Base-by-base conservation (phyloP, 2,329 filamentous ascomycete genomes). In the Phyllachora maydis region DNA sequence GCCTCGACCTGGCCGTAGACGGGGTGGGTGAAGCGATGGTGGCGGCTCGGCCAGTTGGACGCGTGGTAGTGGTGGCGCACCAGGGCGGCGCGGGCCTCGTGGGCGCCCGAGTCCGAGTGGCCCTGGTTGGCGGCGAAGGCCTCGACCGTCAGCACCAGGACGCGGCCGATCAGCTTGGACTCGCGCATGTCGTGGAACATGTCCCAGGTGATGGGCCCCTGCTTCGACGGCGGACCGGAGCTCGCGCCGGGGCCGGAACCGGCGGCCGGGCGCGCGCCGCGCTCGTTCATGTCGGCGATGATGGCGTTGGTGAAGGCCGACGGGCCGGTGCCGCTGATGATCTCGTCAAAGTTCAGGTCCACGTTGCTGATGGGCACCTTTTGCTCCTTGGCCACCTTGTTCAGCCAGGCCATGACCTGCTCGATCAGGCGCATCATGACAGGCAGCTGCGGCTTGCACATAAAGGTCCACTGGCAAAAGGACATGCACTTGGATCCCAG, bases 61-160 rank as follows among this genome's bases (percentile, higher is more conserved):
- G 73, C 73, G 41, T 78, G 73, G 36, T 76, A 79, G 42, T 77
- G 70, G 39, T 79, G 73, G 42, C 69, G 73, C 13, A 78, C 70
- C 2, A 78, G 50, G 2, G 73, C 72, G 11, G 58, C 57, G 23
- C 67, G 54, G 2, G 69, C 56, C 24, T 71, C 59, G 42, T 77
- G 72, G 35, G 70, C 76, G 9, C 71, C 71, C 0, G 69, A 74
- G 38, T 77, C 63, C 0, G 71, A 77, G 42, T 78, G 72, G 8
- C 72, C 72, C 41, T 77, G 71, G 8, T 71, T 71, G 1, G 71
- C 72, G 9, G 71, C 72, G 33, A 77, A 77, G 0, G 70, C 70
- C 42, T 77, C 70, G 4, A 77, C 69, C 2, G 69, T 69, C 9
- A 76, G 55, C 1, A 77, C 68, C 0, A 78, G 51, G 2, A 76